phyloP scores from a whole-genome alignment of 208 protist genomes.

The Trypanosoma melophagium region DNA sequence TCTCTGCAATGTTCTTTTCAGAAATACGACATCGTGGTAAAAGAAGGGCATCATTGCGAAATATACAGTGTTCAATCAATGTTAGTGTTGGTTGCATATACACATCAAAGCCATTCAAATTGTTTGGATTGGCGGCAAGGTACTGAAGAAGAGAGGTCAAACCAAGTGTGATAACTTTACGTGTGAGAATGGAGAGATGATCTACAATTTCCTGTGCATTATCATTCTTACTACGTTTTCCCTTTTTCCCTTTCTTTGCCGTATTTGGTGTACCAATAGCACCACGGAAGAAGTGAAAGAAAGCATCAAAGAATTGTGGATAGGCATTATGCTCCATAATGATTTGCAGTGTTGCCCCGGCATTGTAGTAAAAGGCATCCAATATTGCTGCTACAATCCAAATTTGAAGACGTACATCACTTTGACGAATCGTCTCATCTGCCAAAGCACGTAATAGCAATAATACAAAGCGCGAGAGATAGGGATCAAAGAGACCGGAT shows the following conservation, averaged over 20 bases:
- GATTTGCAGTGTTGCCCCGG: slow-evolving; percentile 53
- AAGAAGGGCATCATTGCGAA: slow-evolving; percentile 61
- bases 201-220: slow-evolving; percentile 58
- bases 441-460: slow-evolving; percentile 74
- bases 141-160: slow-evolving; percentile 48
- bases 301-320: slow-evolving; percentile 70
- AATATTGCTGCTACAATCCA: slow-evolving; percentile 81
- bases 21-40: slow-evolving; percentile 50
- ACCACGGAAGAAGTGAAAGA: slow-evolving; percentile 71
- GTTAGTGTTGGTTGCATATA: slow-evolving; percentile 45
- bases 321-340: slow-evolving; percentile 55
- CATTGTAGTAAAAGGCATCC: slow-evolving; percentile 89
- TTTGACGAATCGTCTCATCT: slow-evolving; percentile 47
- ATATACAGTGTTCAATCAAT: slow-evolving; percentile 81
- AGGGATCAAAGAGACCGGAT: slow-evolving; percentile 49
- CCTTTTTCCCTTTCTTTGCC: slow-evolving; percentile 52
- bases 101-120: slow-evolving; percentile 31
- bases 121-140: slow-evolving; percentile 22
- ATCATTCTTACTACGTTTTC: slow-evolving; percentile 14
- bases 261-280: neutral
- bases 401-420: slow-evolving; percentile 60
- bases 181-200: slow-evolving; percentile 71
- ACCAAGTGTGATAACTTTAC: slow-evolving; percentile 75
- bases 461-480: slow-evolving; percentile 59
- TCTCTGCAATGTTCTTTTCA: slow-evolving; percentile 57